A percentile compares a stretch with the other conserved stretches of the same genome.
These are phyloP conservation scores for Phytophthora colocasiae DNA, from an alignment of 352 stramenopile genomes.

Conservation along the genomic window DNA sequence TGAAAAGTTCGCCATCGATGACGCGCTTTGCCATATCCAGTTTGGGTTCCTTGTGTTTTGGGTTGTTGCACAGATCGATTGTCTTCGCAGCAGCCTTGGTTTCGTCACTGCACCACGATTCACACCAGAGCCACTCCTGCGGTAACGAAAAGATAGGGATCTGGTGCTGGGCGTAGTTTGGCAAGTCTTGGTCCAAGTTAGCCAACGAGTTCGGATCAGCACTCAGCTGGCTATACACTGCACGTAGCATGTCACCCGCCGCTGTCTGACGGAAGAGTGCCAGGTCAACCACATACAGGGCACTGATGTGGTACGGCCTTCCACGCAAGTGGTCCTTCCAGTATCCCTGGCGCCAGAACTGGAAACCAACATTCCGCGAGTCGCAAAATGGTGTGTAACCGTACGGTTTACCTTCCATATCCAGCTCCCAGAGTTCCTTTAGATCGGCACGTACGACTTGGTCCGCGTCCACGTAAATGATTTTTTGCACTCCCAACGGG, in stretches of 20 bases:
- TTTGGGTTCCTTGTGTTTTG: slow-evolving; percentile 99
- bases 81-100: slow-evolving; percentile 98
- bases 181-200: slow-evolving; percentile 99
- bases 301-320: slow-evolving; percentile 99
- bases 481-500: slow-evolving; percentile 98
- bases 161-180: slow-evolving; percentile 97
- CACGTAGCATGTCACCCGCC: slow-evolving; percentile 96
- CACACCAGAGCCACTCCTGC: slow-evolving; percentile 99
- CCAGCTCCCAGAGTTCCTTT: slow-evolving; percentile 99
- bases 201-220: slow-evolving; percentile 98
- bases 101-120: slow-evolving; percentile 99
- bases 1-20: slow-evolving; percentile 97
- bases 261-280: slow-evolving; percentile 93
- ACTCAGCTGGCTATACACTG: slow-evolving; percentile 97
- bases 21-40: slow-evolving; percentile 99
- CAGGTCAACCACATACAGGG: slow-evolving; percentile 99
- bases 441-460: slow-evolving; percentile 98
- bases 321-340: slow-evolving; percentile 98
- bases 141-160: slow-evolving; percentile 98
- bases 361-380: slow-evolving; percentile 97
- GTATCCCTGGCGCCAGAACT: slow-evolving; percentile 99
- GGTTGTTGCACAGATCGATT: slow-evolving; percentile 99
- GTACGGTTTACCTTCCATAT: slow-evolving; percentile 96
- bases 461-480: slow-evolving; percentile 99
- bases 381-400: slow-evolving; percentile 99